A percentile compares a stretch with the other conserved stretches of the same genome.
Conservation (phyloP, 148 eudicot species). For the Agrostemma githago region DNA sequence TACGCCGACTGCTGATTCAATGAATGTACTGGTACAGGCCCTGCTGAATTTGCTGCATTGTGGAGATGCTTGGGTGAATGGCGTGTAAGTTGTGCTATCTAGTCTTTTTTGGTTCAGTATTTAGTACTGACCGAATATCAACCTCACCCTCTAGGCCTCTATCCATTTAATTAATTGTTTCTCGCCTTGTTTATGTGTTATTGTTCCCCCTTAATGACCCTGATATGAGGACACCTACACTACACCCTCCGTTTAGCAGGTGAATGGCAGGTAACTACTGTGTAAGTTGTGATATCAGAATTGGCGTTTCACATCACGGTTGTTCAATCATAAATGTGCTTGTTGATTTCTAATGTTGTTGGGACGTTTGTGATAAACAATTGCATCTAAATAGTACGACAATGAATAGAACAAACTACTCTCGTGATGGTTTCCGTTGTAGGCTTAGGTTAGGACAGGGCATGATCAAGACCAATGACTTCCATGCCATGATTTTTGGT, state of each 20-base stretch:
- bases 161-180: neutral
- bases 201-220: neutral
- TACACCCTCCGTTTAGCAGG: neutral
- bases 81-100: conserved; percentile 52
- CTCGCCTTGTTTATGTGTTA: neutral
- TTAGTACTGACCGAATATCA: neutral
- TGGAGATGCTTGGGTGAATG: conserved; percentile 82
- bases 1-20: neutral
- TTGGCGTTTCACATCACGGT: neutral
- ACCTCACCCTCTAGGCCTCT: neutral
- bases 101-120: neutral
- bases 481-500: too few species aligned
- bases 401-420: too few species aligned
- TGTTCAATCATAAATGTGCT: neutral
- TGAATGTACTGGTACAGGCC: conserved; percentile 38
- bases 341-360: too few species aligned
- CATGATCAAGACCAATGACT: too few species aligned
- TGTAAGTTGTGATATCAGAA: neutral
- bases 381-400: too few species aligned
- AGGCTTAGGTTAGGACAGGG: too few species aligned
- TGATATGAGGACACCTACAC: neutral
- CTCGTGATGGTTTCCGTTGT: too few species aligned
- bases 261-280: neutral
- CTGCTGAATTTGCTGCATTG: conserved; percentile 59
- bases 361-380: too few species aligned